Percentiles rank a stretch among this genome's conserved stretches.
Evolutionary conservation across 306 rosid genomes (phyloP).

Genomic region (Fragaria iinumae): DNA sequence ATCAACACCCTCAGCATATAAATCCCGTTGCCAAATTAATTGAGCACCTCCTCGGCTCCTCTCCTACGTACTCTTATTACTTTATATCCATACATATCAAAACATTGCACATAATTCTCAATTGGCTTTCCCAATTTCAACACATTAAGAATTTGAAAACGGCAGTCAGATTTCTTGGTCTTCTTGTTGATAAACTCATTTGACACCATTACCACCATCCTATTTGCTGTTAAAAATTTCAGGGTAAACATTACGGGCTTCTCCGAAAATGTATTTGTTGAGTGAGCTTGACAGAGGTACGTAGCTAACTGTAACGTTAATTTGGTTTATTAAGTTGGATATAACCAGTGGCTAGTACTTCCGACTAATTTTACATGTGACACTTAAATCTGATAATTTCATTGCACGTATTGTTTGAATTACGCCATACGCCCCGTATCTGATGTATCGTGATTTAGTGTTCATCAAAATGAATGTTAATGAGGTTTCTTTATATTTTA

Average conservation of each 20-base stretch:
- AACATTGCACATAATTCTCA: background rate
- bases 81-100: background rate
- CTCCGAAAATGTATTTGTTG: no score
- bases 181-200: background rate
- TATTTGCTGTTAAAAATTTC: background rate
- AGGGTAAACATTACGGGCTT: background rate
- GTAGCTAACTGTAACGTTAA: background rate
- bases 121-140: background rate
- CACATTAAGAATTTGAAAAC: background rate
- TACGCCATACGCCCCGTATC: no score
- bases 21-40: background rate
- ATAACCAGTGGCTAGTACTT: fast-evolving
- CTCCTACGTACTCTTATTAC: background rate
- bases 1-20: background rate
- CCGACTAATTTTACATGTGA: background rate
- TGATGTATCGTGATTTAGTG: no score
- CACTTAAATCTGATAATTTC: background rate
- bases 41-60: no score
- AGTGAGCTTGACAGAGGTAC: no score
- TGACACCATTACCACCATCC: background rate
- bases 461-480: background rate
- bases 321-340: no score
- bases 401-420: no score
- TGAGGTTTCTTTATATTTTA: background rate
- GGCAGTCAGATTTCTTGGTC: no score